Conservation (phyloP, 306 rosid species). For the Quercus parvula region DNA sequence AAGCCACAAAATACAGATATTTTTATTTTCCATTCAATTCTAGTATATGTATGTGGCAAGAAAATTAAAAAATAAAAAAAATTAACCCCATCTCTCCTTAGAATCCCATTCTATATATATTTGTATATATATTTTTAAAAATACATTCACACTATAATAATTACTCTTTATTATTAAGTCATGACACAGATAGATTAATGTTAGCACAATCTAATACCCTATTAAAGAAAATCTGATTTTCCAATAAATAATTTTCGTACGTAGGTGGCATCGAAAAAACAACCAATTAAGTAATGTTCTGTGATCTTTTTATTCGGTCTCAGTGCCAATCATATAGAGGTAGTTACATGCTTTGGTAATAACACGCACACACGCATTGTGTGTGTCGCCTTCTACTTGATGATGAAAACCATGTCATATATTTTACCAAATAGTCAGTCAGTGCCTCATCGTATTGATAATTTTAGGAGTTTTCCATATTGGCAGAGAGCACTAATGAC, state of each 20-base stretch:
- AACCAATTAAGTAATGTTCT: neutral
- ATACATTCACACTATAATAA: accelerated
- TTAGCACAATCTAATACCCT: neutral
- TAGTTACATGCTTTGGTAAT: neutral
- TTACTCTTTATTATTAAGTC: accelerated
- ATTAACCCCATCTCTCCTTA: too few species aligned
- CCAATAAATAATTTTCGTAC: neutral
- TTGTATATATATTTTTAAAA: too few species aligned
- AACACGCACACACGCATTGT: neutral
- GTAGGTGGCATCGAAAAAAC: neutral
- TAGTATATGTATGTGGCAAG: too few species aligned
- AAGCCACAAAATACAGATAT: too few species aligned
- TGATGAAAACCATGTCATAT: conserved; percentile 2
- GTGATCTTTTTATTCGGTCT: neutral
- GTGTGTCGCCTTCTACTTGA: neutral
- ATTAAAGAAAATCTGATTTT: neutral
- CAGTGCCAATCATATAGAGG: neutral
- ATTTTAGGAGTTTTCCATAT: neutral
- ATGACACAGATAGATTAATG: accelerated
- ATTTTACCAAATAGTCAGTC: neutral
- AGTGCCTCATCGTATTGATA: neutral
- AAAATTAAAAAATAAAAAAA: too few species aligned
- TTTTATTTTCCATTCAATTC: too few species aligned
- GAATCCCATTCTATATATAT: too few species aligned
- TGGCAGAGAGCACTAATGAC: conserved; percentile 12